Evolutionary conservation across 352 stramenopile genomes (phyloP).

Genomic region (Aphanomyces euteiches): DNA sequence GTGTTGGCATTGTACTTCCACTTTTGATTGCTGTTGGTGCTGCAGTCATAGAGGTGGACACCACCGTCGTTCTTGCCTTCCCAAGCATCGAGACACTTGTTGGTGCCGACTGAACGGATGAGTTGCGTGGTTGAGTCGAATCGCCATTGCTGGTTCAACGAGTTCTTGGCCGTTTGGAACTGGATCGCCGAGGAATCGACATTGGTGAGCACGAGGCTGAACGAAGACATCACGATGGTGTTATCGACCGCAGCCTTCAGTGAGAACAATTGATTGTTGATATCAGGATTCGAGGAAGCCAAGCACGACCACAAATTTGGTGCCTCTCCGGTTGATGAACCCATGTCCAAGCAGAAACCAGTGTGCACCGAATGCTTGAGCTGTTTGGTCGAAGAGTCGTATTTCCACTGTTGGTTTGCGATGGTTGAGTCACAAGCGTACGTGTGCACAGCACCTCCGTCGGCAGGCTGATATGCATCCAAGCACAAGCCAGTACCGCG

Average conservation of each 20-base stretch:
- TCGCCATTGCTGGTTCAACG: slow-evolving; percentile 31
- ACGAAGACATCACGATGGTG: not conserved
- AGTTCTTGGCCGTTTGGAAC: not conserved
- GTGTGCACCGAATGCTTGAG: slow-evolving; percentile 43
- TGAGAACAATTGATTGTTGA: not conserved
- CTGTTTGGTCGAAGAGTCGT: slow-evolving; percentile 42
- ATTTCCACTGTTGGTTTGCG: slow-evolving; percentile 61
- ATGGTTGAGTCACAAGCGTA: slow-evolving; percentile 51
- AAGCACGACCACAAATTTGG: slow-evolving; percentile 42
- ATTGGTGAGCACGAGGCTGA: not conserved
- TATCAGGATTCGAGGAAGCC: not conserved
- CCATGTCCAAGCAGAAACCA: slow-evolving; percentile 54
- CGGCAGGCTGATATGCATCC: slow-evolving; percentile 39
- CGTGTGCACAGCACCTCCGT: slow-evolving; percentile 53
- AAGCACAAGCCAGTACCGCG: slow-evolving; percentile 24
- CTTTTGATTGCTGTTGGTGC: slow-evolving; percentile 49
- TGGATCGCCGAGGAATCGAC: not conserved
- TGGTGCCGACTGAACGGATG: not conserved
- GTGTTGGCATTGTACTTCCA: slow-evolving; percentile 46
- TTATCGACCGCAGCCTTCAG: not conserved
- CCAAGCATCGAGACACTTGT: not conserved
- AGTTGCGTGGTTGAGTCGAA: not conserved
- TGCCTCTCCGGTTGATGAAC: slow-evolving; percentile 45
- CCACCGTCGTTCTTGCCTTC: slow-evolving; percentile 46
- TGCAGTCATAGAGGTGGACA: slow-evolving; percentile 55